Evolutionary conservation across 805 yeast genomes (phyloP), one percentile per base, ranked within the genome.

Genomic region (Metschnikowia lochheadii): DNA sequence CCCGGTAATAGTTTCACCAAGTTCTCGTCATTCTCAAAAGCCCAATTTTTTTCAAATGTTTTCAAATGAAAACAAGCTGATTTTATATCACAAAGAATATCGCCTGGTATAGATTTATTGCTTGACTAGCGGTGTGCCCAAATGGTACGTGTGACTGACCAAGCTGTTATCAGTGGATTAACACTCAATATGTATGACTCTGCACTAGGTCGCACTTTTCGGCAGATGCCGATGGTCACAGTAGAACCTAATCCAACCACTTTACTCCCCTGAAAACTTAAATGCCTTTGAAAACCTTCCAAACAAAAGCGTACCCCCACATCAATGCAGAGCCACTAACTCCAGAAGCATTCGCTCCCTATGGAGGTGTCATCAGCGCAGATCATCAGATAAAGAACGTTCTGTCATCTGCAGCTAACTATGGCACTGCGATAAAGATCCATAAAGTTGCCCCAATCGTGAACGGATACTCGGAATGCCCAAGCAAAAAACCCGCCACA

Each of bases 381-480:
- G 80, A 79, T 52, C 87, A 89, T 59, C 95, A 88, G 65, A 72
- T 87, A 29, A 62, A 67, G 35, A 62, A 77, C 1, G 75, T 45
- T 17, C 62, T 66, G 36, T 64, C 76, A 32, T 63, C 78, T 5
- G 68, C 78, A 18, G 97, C 97, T 4, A 91, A 91, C 68, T 90
- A 91, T 62, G 97, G 97, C n/a, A 91, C 97, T 1, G 97, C 97
- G 1, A 73, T 79, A 5, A 91, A 91, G 60, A 65, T 89, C 42
- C 81, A 80, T 54, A 77, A 84, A 54, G 94, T 90, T 4, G 83
- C 94, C 1, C 85, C 89, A 2, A 73, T 87, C 3, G 68, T 67
- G 3, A 85, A 85, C 63, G 68, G 73, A 42, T 87, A 76, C 57
- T 50, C 54, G 3, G 29, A 67, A 3, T 76, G 83, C 8, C 77